Evolutionary conservation across 805 yeast species (phyloP).

Genomic region (Candida multigemmis): DNA sequence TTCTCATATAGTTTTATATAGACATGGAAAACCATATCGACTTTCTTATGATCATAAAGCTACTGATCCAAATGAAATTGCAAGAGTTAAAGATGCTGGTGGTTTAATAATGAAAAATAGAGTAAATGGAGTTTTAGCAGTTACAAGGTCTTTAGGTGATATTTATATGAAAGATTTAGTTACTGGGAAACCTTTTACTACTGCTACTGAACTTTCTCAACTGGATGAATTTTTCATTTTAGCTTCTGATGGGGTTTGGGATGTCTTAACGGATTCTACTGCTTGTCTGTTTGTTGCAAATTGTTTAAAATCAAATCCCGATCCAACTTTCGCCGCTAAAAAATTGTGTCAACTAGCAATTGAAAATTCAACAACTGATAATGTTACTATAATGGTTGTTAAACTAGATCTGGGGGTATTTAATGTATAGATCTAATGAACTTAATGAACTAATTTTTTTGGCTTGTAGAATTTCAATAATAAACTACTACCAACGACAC

Average conservation of each 20-base stretch:
- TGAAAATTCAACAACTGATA: constrained; percentile 76
- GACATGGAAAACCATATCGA: constrained; percentile 68
- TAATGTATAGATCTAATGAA: constrained; percentile 7
- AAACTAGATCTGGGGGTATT: constrained; percentile 40
- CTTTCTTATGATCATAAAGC: constrained; percentile 93
- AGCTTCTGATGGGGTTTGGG: constrained; percentile 98
- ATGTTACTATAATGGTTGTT: constrained; percentile 89
- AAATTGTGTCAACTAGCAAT: constrained; percentile 66
- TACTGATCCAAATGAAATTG: constrained; percentile 66
- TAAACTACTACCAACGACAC: constrained; percentile 50
- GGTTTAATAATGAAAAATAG: constrained; percentile 85
- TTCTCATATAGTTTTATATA: constrained; percentile 69
- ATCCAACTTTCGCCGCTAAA: constrained; percentile 62
- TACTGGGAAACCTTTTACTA: constrained; percentile 86
- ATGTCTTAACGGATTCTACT: constrained; percentile 74
- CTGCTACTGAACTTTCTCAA: constrained; percentile 63
- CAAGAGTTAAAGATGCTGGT: constrained; percentile 68
- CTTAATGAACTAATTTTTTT: too few species aligned
- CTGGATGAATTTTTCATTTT: constrained; percentile 74
- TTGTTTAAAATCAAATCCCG: constrained; percentile 24
- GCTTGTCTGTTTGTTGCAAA: constrained; percentile 68
- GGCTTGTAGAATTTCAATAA: constrained; percentile 41
- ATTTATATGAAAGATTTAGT: constrained; percentile 85
- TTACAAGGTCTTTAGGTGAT: constrained; percentile 89
- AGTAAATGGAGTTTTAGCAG: constrained; percentile 94